phyloP scores from a whole-genome alignment of 768 basidiomycete species.

The Guyanaporus albipodus region DNA sequence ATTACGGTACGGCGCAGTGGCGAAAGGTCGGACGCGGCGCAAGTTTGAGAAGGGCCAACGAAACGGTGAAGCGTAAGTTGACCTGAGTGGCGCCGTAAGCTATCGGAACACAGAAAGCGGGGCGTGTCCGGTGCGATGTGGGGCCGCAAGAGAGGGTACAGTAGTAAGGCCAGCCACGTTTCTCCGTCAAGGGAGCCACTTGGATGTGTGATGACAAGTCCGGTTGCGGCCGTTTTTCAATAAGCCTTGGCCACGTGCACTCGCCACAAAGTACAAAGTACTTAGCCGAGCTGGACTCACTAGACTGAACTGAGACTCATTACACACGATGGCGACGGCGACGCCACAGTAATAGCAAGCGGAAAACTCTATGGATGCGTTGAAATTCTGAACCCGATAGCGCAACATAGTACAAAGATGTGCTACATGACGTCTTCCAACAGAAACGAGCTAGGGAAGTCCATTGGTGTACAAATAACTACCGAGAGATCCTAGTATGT shows the following conservation, averaged over 20 bases:
- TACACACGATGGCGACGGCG: background rate
- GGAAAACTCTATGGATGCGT: conserved; percentile 18
- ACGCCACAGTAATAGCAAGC: conserved; percentile 9
- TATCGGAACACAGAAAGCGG: no score
- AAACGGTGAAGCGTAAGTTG: background rate
- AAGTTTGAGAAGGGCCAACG: background rate
- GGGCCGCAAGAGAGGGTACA: no score
- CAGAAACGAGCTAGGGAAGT: conserved; percentile 20
- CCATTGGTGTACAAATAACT: conserved; percentile 32
- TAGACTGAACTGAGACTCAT: no score
- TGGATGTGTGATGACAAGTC: no score
- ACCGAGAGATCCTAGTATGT: conserved; percentile 25
- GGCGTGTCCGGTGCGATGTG: no score
- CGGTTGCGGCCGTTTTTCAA: no score
- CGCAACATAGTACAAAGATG: conserved; percentile 23
- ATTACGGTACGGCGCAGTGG: conserved; percentile 25
- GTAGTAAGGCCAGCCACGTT: no score
- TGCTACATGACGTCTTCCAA: conserved; percentile 32
- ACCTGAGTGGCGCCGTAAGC: conserved; percentile 12
- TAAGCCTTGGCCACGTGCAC: no score
- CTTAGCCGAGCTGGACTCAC: no score
- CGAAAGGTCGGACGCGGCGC: conserved; percentile 9
- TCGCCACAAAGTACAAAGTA: no score
- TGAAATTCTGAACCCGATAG: conserved; percentile 15
- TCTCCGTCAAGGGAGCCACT: no score